phyloP scores from a whole-genome alignment of 805 yeast genomes.

The Lachancea mirantina region DNA sequence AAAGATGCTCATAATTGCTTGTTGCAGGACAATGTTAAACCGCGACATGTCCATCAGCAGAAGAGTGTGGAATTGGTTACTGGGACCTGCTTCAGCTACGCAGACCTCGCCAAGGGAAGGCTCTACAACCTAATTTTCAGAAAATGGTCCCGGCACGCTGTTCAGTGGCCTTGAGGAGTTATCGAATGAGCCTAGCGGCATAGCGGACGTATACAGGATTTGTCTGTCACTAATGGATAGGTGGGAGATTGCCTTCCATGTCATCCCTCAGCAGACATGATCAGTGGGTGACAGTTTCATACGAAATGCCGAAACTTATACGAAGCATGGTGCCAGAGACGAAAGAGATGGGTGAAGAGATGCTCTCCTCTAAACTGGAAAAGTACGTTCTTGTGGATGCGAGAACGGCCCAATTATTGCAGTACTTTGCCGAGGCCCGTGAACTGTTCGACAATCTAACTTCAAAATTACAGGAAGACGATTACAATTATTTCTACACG shows the following conservation, averaged over 20 bases:
- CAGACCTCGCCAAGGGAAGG: too few species aligned
- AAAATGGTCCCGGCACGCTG: constrained; percentile 46
- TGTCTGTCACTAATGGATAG: constrained; percentile 75
- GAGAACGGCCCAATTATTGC: too few species aligned
- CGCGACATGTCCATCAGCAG: constrained; percentile 93
- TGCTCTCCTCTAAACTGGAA: too few species aligned
- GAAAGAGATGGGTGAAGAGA: too few species aligned
- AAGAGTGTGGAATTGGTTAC: constrained; percentile 86
- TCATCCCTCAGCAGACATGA: constrained; percentile 72
- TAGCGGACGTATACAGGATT: constrained; percentile 50
- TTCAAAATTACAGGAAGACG: too few species aligned
- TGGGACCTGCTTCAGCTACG: constrained; percentile 52
- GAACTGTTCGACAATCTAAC: too few species aligned
- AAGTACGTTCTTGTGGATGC: too few species aligned
- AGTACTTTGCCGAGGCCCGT: too few species aligned
- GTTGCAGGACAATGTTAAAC: constrained; percentile 61
- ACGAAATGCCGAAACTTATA: too few species aligned
- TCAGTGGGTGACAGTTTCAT: too few species aligned
- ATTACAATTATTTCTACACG: too few species aligned
- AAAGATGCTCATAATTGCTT: constrained; percentile 50
- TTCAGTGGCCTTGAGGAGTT: constrained; percentile 46
- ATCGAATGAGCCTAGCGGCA: constrained; percentile 31
- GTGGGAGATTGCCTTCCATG: constrained; percentile 83
- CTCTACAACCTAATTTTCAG: constrained; percentile 43
- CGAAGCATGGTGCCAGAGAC: too few species aligned